phyloP scores from a whole-genome alignment of 2,329 filamentous ascomycete species.

The Aspergillus brunneoviolaceus region DNA sequence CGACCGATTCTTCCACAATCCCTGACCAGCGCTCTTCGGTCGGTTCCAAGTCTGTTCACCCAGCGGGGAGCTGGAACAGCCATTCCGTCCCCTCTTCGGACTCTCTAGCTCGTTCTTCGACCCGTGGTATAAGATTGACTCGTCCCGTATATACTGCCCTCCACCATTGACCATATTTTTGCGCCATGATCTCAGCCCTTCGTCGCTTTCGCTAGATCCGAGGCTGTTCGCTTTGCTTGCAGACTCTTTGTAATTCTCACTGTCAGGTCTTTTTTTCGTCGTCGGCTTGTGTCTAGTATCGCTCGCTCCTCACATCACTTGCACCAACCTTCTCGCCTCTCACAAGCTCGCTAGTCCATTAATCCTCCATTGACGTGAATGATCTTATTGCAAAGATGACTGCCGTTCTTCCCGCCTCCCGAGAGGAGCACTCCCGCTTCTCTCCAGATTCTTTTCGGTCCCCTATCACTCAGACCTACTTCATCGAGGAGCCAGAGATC shows the following conservation, averaged over 20 bases:
- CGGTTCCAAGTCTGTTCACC: conserved; percentile 5
- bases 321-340: background rate
- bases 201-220: background rate
- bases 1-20: conserved; percentile 1
- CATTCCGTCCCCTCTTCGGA: background rate
- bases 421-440: conserved; percentile 32
- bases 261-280: background rate
- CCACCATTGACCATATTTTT: background rate
- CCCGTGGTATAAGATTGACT: background rate
- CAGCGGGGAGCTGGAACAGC: background rate
- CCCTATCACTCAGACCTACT: conserved; percentile 34
- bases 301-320: background rate
- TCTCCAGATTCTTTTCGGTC: conserved; percentile 32
- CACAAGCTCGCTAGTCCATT: background rate
- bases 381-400: conserved; percentile 31
- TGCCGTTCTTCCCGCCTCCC: conserved; percentile 33
- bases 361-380: conserved; percentile 5
- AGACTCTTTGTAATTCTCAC: background rate
- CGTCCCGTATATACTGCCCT: conserved; percentile 1
- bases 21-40: background rate
- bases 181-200: conserved; percentile 3
- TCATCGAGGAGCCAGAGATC: conserved; percentile 25
- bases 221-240: background rate
- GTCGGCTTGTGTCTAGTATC: background rate
- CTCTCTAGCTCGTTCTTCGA: background rate